Evolutionary conservation across 2,329 filamentous ascomycete genomes (phyloP), one percentile per base, ranked within the genome.

Genomic region (Paecilomyces sp.): DNA sequence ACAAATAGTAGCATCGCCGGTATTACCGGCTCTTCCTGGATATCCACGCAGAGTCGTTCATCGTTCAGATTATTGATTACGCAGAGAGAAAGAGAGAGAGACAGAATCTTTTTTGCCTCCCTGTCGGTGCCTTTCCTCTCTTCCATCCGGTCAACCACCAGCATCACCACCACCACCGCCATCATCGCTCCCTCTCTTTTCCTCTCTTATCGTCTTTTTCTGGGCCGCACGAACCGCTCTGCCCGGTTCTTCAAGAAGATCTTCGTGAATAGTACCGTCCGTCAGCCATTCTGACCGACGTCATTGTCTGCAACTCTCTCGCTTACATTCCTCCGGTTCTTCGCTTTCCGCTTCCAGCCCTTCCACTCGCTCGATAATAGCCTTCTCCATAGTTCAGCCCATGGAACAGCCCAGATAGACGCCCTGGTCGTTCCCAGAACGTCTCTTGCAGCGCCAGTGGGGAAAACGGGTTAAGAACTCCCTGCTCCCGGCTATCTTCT

Each of bases 101-200:
- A n/a, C n/a, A 56, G 58, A 52, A 30, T 56, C 22, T 34, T 57
- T 59, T 53, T 47, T 18, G 41, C 57, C 59, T 54, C 22, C 36
- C 57, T 57, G 56, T 61, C 13, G 54, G 58, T 54, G n/a, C 33
- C 57, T 58, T 55, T 61, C 22, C 15, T 47, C 31, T 63, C 58
- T 28, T 57, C 56, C 34, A 31, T 36, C 15, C 13, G 18, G 22
- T 30, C 57, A 41, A 47, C 52, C 36, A 41, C 31, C 55, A 28
- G 25, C 25, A 28, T 28, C 25, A 47, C 53, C 41, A 47, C 31
- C 55, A 47, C 50, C 41, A 47, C 31, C 55, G 30, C 53, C 41
- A 47, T 25, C 55, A 56, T 57, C 28, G 33, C 51, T 55, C 51
- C 36, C 34, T 47, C 30, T 50, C 56, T 34, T 18, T 15, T 34